Percentiles rank a stretch among this genome's conserved stretches.
Conservation (phyloP, 225 moss, liverwort and hornwort genomes). For the Marchantia polymorpha region DNA sequence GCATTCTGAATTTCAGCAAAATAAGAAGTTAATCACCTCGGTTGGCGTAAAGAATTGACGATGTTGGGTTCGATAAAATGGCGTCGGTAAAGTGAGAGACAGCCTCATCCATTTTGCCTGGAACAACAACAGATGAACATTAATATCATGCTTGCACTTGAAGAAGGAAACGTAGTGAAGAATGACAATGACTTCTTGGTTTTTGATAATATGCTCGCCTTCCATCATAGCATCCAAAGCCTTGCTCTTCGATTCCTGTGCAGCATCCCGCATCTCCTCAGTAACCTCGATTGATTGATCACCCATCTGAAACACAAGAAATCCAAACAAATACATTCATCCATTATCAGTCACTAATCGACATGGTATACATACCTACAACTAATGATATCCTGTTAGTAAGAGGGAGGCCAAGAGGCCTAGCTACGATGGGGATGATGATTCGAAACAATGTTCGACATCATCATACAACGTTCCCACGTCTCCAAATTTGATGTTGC, state of each 20-base stretch:
- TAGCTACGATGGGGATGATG: too few species aligned
- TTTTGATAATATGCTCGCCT: conserved; percentile 36
- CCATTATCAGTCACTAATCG: too few species aligned
- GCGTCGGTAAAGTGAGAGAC: conserved; percentile 75
- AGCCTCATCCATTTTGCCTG: conserved; percentile 70
- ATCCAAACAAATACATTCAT: neutral
- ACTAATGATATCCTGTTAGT: too few species aligned
- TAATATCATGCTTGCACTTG: neutral
- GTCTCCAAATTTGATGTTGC: too few species aligned
- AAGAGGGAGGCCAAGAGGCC: too few species aligned
- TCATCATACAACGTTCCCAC: too few species aligned
- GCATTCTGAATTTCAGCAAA: too few species aligned
- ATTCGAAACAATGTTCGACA: too few species aligned
- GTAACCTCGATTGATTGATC: conserved; percentile 70
- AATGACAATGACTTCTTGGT: neutral
- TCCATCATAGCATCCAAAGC: conserved; percentile 72
- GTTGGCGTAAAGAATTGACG: conserved; percentile 79
- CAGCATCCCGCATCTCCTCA: conserved; percentile 83
- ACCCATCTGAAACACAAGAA: conserved; percentile 64
- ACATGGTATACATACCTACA: too few species aligned
- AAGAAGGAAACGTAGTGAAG: neutral
- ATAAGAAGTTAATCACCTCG: conserved; percentile 53
- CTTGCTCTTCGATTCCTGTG: conserved; percentile 70
- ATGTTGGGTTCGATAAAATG: conserved; percentile 72
- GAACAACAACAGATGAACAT: neutral